phyloP scores from a whole-genome alignment of 129 eudicot species.

The Centella asiatica region DNA sequence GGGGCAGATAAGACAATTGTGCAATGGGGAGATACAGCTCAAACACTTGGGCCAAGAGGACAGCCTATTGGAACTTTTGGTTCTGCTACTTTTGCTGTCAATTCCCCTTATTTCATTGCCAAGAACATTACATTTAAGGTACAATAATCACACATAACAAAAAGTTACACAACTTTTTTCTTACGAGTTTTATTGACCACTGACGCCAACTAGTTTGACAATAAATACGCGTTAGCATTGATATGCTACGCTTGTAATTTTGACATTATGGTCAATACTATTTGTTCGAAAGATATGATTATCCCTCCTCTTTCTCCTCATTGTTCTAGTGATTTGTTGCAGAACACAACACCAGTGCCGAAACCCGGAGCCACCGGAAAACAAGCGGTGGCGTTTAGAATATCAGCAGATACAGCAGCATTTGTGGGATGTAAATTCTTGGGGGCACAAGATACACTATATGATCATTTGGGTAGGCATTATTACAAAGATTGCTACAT shows the following conservation, averaged over 20 bases:
- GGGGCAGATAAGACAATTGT: constrained; percentile 80
- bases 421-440: constrained; percentile 73
- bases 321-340: constrained; percentile 5
- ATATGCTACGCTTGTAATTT: no score
- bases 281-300: no score
- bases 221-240: no score
- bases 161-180: no score
- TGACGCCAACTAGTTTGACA: no score
- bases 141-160: no score
- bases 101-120: constrained; percentile 82
- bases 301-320: no score
- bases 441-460: constrained; percentile 93
- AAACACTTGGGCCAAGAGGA: constrained; percentile 65
- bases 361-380: constrained; percentile 61
- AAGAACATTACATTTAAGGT: constrained; percentile 83
- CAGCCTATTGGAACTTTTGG: constrained; percentile 69
- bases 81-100: constrained; percentile 95
- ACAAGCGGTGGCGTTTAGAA: constrained; percentile 85
- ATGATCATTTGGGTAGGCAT: constrained; percentile 85
- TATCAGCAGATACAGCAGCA: constrained; percentile 83
- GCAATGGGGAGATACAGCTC: constrained; percentile 94
- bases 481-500: constrained; percentile 91
- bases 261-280: no score
- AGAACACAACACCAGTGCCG: constrained; percentile 96
- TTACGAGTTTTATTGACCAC: no score